Evolutionary conservation across 495 filamentous ascomycete species (phyloP).

Genomic region (Talaromyces stipitatus): DNA sequence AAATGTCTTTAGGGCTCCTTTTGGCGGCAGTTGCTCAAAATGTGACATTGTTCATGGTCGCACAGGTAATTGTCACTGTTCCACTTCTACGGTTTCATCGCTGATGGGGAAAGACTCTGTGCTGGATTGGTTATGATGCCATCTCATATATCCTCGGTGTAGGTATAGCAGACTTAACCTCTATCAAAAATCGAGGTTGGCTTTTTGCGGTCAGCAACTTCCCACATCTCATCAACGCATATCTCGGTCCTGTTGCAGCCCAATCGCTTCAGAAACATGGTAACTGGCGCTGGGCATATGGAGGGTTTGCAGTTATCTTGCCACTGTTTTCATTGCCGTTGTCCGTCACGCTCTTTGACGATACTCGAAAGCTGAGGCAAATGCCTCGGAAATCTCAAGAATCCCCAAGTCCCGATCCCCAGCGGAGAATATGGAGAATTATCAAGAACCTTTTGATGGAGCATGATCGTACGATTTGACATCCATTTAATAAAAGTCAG

Average conservation of each 20-base stretch:
- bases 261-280: slow-evolving; percentile 33
- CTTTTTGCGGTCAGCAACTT: slow-evolving; percentile 49
- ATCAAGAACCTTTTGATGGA: neutral
- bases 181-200: slow-evolving; percentile 48
- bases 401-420: neutral
- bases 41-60: slow-evolving; percentile 33
- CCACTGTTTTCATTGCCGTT: slow-evolving; percentile 39
- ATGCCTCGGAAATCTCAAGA: neutral
- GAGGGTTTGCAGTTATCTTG: slow-evolving; percentile 50
- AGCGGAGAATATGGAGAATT: neutral
- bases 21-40: slow-evolving; percentile 32
- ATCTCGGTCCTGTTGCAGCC: slow-evolving; percentile 40
- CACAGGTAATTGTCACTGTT: slow-evolving; percentile 16
- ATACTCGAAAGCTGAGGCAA: neutral
- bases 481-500: neutral
- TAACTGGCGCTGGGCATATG: slow-evolving; percentile 55
- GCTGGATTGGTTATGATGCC: slow-evolving; percentile 51
- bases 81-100: neutral
- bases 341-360: neutral
- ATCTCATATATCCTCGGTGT: slow-evolving; percentile 48
- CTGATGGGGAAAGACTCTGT: slow-evolving; percentile 34
- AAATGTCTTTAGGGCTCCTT: slow-evolving; percentile 40
- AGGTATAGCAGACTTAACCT: slow-evolving; percentile 55
- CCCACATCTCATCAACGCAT: slow-evolving; percentile 54
- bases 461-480: neutral